Percentiles rank a stretch among this genome's conserved stretches.
Conservation (phyloP, 2,329 filamentous ascomycete genomes). For the Botrytis tulipae region DNA sequence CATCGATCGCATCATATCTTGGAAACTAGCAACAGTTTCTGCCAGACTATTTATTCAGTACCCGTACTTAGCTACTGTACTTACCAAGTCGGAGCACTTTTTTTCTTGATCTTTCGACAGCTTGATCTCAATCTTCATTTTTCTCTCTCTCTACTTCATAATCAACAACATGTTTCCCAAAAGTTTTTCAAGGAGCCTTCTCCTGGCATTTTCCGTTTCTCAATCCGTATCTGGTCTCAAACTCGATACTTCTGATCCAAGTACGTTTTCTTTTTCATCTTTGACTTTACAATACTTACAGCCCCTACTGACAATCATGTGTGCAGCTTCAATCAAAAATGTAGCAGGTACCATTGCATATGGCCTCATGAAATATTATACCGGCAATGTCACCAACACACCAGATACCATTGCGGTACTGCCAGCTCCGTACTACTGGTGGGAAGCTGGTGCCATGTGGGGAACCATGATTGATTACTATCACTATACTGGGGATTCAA, state of each 20-base stretch:
- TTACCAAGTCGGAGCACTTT: background rate
- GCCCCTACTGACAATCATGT: background rate
- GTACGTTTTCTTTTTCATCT: background rate
- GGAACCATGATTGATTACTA: conserved; percentile 70
- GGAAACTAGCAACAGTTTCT: background rate
- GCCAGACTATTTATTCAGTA: background rate
- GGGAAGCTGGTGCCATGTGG: conserved; percentile 58
- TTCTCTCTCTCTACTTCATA: too few species aligned
- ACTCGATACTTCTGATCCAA: conserved; percentile 11
- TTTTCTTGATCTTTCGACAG: too few species aligned
- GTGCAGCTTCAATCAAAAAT: conserved; percentile 57
- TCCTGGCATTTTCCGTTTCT: conserved; percentile 5
- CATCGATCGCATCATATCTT: background rate
- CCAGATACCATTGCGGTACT: conserved; percentile 60
- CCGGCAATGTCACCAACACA: conserved; percentile 57
- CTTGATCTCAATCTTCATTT: background rate
- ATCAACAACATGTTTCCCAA: conserved; percentile 9
- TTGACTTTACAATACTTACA: too few species aligned
- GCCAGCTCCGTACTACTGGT: conserved; percentile 62
- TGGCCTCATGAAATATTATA: conserved; percentile 63
- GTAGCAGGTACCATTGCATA: conserved; percentile 60
- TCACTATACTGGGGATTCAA: conserved; percentile 60
- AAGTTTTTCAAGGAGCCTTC: background rate
- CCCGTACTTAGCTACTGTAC: background rate
- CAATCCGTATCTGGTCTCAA: conserved; percentile 9